These are phyloP conservation scores for Psophocarpus tetragonolobus DNA, from an alignment of 306 rosid genomes.

Conservation along the genomic window DNA sequence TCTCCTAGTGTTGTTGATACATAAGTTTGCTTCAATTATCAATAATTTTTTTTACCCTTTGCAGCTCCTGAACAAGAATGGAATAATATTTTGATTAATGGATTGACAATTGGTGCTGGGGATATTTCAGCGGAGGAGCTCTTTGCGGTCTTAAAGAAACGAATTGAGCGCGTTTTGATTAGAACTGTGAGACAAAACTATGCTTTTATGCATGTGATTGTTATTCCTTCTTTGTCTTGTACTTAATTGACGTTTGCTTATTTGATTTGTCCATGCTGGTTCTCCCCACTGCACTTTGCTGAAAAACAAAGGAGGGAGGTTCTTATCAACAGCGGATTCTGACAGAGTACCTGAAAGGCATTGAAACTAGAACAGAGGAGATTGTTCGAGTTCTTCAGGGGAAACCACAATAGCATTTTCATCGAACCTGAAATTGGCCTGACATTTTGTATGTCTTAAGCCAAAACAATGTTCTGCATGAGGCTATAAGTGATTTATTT, in stretches of 20 bases:
- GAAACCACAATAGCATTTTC: slow-evolving; percentile 40
- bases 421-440: slow-evolving; percentile 10
- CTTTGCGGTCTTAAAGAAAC: slow-evolving; percentile 69
- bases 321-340: slow-evolving; percentile 89
- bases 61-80: slow-evolving; percentile 92
- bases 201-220: neutral
- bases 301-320: slow-evolving; percentile 76
- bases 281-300: neutral
- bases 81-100: slow-evolving; percentile 73
- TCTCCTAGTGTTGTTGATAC: neutral
- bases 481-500: slow-evolving; percentile 17
- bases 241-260: slow-evolving; percentile 12
- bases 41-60: slow-evolving; percentile 23
- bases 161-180: slow-evolving; percentile 82
- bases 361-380: slow-evolving; percentile 71
- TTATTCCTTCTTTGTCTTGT: slow-evolving; percentile 7
- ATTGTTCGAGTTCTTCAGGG: slow-evolving; percentile 69
- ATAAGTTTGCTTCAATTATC: neutral
- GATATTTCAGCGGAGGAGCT: slow-evolving; percentile 70
- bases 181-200: slow-evolving; percentile 70
- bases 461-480: slow-evolving; percentile 29
- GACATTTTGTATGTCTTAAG: slow-evolving; percentile 16
- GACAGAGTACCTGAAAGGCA: slow-evolving; percentile 79
- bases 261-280: slow-evolving; percentile 25
- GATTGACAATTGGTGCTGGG: slow-evolving; percentile 76